Conservation (phyloP, 306 rosid species). For the Ammopiptanthus mongolicus region DNA sequence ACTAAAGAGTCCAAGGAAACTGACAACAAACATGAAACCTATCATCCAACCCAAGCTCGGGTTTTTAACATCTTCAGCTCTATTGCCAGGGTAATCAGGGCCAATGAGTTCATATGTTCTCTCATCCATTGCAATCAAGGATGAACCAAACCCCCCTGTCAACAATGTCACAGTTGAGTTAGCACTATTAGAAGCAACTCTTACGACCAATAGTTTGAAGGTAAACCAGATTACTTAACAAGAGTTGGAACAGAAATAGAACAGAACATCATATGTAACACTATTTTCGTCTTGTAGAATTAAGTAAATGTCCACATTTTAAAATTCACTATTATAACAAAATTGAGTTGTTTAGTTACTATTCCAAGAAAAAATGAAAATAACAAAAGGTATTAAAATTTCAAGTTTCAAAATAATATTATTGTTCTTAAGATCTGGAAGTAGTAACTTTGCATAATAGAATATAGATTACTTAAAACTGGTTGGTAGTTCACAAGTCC, state of each 20-base stretch:
- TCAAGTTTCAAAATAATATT: background rate
- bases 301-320: background rate
- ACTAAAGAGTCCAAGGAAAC: slow-evolving; percentile 93
- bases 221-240: background rate
- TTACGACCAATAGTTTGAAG: background rate
- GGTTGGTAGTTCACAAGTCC: background rate
- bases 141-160: slow-evolving; percentile 90
- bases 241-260: background rate
- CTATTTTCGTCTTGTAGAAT: background rate
- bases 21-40: slow-evolving; percentile 71
- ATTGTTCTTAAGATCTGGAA: background rate
- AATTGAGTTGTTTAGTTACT: background rate
- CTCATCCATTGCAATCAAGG: slow-evolving; percentile 84
- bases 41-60: slow-evolving; percentile 94
- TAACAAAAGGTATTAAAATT: background rate
- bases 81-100: slow-evolving; percentile 83
- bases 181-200: background rate
- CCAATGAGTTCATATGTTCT: slow-evolving; percentile 78
- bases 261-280: background rate
- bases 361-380: background rate
- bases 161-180: background rate
- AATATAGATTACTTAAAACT: background rate
- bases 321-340: background rate
- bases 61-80: slow-evolving; percentile 80
- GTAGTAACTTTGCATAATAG: background rate